Evolutionary conservation across 2,329 filamentous ascomycete genomes (phyloP), one percentile per base, ranked within the genome.

Genomic region (Cordyceps fumosorosea): DNA sequence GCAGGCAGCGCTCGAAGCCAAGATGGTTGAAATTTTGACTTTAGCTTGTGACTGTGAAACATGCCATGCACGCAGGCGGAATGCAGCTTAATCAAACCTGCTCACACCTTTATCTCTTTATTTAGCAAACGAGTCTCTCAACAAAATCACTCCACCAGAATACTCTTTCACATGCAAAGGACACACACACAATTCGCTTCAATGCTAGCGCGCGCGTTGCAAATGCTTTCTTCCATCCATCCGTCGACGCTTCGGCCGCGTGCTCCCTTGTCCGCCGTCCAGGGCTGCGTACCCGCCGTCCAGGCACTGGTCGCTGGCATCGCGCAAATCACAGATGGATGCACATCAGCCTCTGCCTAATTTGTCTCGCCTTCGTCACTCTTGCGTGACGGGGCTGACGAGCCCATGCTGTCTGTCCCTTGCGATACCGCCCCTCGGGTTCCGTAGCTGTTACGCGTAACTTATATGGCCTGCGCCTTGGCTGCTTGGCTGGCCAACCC

Each of bases 21-120:
- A 3, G 11, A 11, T 3, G 37, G 3, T 40, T 11, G 5, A 5
- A 29, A 14, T 34, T 22, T 47, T 47, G 20, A 47, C 40, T 56
- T 56, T 56, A 26, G 54, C 54, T 34, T 37, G 50, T 53, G 50
- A 51, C 11, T 40, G 37, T 56, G 53, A 56, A 56, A 44, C 40
- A 14, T 29, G 16, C 16, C 24, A 5, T 40, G 37, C 37, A 16
- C 37, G 11, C 8, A 32, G 29, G 29, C 29, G 29, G 29, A 32
- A 32, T 40, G 20, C 52, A 22, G n/a, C n/a, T 20, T 20, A 44
- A 55, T 55, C 52, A n/a, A 20, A 22, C 42, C 42, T 20, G 42
- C 42, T n/a, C 18, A n/a, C 16, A 10, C 2, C 42, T 4, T 4
- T n/a, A 45, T 45, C 42, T 45, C 11, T n/a, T n/a, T n/a, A n/a